Conservation (phyloP, 1,284 basidiomycete genomes). For the Volvariella volvacea region DNA sequence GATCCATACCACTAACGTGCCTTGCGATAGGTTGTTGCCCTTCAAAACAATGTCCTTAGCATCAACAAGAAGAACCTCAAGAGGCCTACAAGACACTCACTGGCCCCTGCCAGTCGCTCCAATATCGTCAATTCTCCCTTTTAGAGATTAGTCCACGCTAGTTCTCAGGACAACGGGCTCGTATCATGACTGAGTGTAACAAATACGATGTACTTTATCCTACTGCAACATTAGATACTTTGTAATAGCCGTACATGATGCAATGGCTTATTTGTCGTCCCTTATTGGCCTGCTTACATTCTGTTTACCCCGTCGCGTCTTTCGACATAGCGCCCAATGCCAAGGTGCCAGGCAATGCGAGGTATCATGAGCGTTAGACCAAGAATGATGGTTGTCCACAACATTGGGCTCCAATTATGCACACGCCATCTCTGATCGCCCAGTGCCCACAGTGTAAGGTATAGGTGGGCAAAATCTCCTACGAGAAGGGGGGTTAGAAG, state of each 20-base stretch:
- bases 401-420: constrained; percentile 54
- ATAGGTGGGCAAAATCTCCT: constrained; percentile 60
- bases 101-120: constrained; percentile 56
- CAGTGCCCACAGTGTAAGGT: constrained; percentile 64
- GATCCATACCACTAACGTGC: constrained; percentile 4
- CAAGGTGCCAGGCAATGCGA: constrained; percentile 63
- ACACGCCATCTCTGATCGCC: constrained; percentile 61
- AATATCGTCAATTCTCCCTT: constrained; percentile 69
- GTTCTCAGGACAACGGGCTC: too few species aligned
- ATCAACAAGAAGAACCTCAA: constrained; percentile 90
- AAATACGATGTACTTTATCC: too few species aligned
- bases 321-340: constrained; percentile 66
- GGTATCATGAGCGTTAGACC: constrained; percentile 63
- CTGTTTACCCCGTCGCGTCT: constrained; percentile 40
- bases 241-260: too few species aligned
- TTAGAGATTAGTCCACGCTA: constrained; percentile 24
- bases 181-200: too few species aligned
- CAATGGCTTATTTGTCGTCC: too few species aligned
- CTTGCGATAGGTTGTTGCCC: constrained; percentile 73
- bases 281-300: constrained; percentile 1
- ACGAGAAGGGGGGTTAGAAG: constrained; percentile 61
- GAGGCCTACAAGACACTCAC: constrained; percentile 79
- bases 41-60: constrained; percentile 91
- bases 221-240: too few species aligned
- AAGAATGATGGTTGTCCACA: constrained; percentile 59